phyloP scores from a whole-genome alignment of 2,329 filamentous ascomycete genomes.

The Fusarium pseudonygamai region DNA sequence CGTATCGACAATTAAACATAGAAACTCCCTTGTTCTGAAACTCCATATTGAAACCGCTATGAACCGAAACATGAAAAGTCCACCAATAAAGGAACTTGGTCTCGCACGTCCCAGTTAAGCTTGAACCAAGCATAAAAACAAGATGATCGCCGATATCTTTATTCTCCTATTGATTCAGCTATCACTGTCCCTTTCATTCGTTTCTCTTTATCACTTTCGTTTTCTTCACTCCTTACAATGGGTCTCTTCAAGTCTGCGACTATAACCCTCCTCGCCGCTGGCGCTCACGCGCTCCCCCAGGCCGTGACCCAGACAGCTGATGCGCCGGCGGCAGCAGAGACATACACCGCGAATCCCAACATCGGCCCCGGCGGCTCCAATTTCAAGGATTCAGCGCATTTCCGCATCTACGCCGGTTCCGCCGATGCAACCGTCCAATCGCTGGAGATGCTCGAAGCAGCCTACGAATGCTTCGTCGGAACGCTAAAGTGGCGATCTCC shows the following conservation, averaged over 20 bases:
- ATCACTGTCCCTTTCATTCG: too few relatives aligned
- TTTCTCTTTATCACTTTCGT: background rate
- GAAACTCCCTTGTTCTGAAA: conserved; percentile 3
- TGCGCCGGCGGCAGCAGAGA: conserved; percentile 25
- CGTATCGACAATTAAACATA: background rate
- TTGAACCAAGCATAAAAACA: conserved; percentile 4
- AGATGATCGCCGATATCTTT: too few relatives aligned
- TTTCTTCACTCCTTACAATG: conserved; percentile 21
- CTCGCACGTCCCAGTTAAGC: background rate
- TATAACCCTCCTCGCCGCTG: conserved; percentile 23
- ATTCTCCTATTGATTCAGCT: too few relatives aligned
- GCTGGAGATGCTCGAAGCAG: conserved; percentile 56
- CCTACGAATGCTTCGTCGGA: conserved; percentile 53
- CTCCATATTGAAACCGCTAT: conserved; percentile 17
- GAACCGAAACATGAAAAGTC: background rate
- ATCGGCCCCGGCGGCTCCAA: conserved; percentile 47
- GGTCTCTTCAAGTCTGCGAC: conserved; percentile 13
- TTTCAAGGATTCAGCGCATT: conserved; percentile 50
- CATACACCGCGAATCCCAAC: conserved; percentile 44
- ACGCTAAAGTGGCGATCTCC: conserved; percentile 52
- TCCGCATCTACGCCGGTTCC: conserved; percentile 50
- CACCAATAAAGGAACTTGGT: conserved; percentile 6
- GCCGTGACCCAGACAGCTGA: background rate
- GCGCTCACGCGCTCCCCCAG: conserved; percentile 31
- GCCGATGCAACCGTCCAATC: conserved; percentile 36